Percentiles rank a stretch among this genome's conserved stretches.
Evolutionary conservation across 1,284 basidiomycete genomes (phyloP).

Genomic region (Cutaneotrichosporon mucoides): DNA sequence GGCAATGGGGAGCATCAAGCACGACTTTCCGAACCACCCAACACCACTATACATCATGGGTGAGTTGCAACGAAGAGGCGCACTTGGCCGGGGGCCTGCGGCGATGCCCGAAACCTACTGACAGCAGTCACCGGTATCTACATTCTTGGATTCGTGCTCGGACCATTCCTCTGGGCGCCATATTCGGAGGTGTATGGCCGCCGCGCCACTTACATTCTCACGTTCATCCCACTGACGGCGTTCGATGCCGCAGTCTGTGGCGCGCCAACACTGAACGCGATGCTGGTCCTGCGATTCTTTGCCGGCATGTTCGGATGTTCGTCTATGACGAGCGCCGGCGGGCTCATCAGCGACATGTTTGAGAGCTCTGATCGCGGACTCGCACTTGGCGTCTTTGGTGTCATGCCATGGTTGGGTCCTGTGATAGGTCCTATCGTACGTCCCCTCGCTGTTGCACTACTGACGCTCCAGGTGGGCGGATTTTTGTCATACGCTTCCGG

Average conservation of each 20-base stretch:
- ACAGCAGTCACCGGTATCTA: constrained; percentile 15
- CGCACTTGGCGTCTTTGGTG: constrained; percentile 54
- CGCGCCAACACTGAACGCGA: constrained; percentile 44
- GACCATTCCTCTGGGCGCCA: constrained; percentile 33
- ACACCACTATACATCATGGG: constrained; percentile 16
- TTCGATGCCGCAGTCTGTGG: constrained; percentile 50
- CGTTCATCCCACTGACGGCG: constrained; percentile 46
- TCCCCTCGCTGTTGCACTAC: constrained; percentile 34
- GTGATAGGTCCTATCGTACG: constrained; percentile 47
- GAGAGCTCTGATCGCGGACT: constrained; percentile 46
- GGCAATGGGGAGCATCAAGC: constrained; percentile 21
- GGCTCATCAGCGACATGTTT: constrained; percentile 50
- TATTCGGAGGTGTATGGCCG: constrained; percentile 37
- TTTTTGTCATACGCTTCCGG: constrained; percentile 39
- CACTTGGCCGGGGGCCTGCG: background rate
- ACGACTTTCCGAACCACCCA: constrained; percentile 22
- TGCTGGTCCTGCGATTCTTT: constrained; percentile 52
- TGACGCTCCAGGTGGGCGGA: constrained; percentile 36
- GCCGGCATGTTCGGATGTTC: constrained; percentile 47
- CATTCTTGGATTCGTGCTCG: constrained; percentile 19
- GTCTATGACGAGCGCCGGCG: constrained; percentile 51
- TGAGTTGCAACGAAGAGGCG: background rate
- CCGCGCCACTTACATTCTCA: constrained; percentile 46
- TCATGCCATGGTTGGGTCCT: constrained; percentile 49
- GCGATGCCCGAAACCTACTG: background rate